phyloP scores from a whole-genome alignment of 2,329 filamentous ascomycete genomes.

The Alternaria consortialis region DNA sequence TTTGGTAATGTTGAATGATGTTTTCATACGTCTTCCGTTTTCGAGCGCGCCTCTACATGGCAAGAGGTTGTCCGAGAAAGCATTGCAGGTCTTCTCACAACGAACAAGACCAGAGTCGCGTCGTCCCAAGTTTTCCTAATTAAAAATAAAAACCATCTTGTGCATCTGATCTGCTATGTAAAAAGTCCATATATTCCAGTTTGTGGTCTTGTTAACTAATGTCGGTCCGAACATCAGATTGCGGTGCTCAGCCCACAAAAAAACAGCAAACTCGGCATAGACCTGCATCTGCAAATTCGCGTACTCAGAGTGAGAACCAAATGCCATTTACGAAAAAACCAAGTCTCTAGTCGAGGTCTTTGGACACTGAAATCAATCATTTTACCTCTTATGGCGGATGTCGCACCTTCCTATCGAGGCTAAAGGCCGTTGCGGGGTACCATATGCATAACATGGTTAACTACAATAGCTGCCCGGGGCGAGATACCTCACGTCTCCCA shows the following conservation, averaged over 20 bases:
- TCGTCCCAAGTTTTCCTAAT: too few species aligned
- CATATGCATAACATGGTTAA: not conserved
- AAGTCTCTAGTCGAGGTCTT: not conserved
- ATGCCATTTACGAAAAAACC: not conserved
- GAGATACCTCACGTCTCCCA: not conserved
- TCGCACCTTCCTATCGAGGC: slow-evolving; percentile 14
- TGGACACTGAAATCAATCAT: not conserved
- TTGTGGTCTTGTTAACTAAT: too few species aligned
- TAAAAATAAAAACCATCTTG: too few species aligned
- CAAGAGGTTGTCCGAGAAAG: too few species aligned
- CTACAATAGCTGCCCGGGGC: not conserved
- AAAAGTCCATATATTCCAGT: too few species aligned
- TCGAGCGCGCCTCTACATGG: too few species aligned
- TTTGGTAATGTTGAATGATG: too few species aligned
- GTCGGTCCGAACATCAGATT: not conserved
- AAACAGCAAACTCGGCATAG: not conserved
- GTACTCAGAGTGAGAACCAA: not conserved
- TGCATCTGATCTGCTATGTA: too few species aligned
- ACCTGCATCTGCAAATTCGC: not conserved
- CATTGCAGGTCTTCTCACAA: too few species aligned
- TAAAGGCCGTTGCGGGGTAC: slow-evolving; percentile 7
- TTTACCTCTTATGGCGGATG: not conserved
- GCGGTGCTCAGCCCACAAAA: not conserved
- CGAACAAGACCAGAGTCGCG: too few species aligned
- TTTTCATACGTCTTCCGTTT: too few species aligned